A percentile compares a stretch with the other conserved stretches of the same genome.
Evolutionary conservation across 139 green algal genomes (phyloP).

Genomic region (Edaphochlamys debaryana): DNA sequence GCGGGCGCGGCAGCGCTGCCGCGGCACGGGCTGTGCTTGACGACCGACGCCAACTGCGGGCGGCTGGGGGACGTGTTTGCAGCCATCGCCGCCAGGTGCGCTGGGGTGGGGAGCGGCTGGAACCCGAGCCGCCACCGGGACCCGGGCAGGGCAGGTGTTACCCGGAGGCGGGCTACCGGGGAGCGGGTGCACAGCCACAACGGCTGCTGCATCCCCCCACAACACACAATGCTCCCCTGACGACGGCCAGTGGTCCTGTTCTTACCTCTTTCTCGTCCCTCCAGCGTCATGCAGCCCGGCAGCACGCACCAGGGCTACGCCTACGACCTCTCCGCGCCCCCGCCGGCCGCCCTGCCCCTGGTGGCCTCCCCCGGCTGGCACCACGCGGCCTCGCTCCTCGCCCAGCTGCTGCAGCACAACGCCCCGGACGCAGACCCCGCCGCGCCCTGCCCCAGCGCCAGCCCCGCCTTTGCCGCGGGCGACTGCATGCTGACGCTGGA

Average conservation of each 20-base stretch:
- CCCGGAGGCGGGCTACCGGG: no score
- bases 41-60: background rate
- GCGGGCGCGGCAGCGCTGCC: background rate
- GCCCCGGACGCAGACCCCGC: background rate
- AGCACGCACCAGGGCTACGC: background rate
- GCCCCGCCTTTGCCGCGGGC: background rate
- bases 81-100: background rate
- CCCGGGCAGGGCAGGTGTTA: no score
- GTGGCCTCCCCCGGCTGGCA: background rate
- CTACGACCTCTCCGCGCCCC: background rate
- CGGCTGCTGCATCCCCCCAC: no score
- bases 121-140: no score
- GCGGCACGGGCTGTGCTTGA: background rate
- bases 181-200: no score
- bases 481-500: constrained; percentile 3
- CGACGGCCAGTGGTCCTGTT: no score
- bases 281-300: background rate
- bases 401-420: background rate
- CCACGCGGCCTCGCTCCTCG: background rate
- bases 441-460: background rate
- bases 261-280: no score
- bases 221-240: no score
- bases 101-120: no score
- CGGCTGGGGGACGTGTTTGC: background rate
- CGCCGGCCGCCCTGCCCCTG: background rate